Conservation (phyloP, 345 rosid genomes). For the Crucihimalaya himalaica region DNA sequence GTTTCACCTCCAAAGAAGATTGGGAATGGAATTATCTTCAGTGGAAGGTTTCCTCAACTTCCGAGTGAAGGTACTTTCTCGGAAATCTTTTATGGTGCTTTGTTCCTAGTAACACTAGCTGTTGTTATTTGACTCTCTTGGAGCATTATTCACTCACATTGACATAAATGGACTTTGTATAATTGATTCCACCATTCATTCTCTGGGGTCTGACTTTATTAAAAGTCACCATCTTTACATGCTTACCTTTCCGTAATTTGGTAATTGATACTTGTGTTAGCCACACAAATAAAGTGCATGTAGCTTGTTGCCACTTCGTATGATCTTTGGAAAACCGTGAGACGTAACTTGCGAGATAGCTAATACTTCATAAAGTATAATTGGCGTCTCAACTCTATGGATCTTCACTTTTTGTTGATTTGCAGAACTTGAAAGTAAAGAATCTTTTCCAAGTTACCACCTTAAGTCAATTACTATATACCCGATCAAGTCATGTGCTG, state of each 20-base stretch:
- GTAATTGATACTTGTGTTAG: conserved; percentile 16
- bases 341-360: background rate
- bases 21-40: conserved; percentile 40
- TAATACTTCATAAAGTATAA: background rate
- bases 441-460: conserved; percentile 35
- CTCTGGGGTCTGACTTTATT: background rate
- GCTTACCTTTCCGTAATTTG: conserved; percentile 15
- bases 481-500: conserved; percentile 95
- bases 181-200: background rate
- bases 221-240: background rate
- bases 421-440: conserved; percentile 52
- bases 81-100: background rate
- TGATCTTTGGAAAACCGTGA: background rate
- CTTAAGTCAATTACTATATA: conserved; percentile 71
- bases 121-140: conserved; percentile 1
- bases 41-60: conserved; percentile 38
- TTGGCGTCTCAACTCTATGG: conserved; percentile 21
- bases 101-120: background rate
- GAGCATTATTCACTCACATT: background rate
- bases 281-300: background rate
- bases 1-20: conserved; percentile 45
- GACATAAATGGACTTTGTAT: background rate
- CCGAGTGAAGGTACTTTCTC: conserved; percentile 47
- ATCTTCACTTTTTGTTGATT: conserved; percentile 17
- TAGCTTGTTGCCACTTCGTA: background rate